Base-by-base conservation (phyloP, 2,329 filamentous ascomycete species). In the Didymella lethalis region DNA sequence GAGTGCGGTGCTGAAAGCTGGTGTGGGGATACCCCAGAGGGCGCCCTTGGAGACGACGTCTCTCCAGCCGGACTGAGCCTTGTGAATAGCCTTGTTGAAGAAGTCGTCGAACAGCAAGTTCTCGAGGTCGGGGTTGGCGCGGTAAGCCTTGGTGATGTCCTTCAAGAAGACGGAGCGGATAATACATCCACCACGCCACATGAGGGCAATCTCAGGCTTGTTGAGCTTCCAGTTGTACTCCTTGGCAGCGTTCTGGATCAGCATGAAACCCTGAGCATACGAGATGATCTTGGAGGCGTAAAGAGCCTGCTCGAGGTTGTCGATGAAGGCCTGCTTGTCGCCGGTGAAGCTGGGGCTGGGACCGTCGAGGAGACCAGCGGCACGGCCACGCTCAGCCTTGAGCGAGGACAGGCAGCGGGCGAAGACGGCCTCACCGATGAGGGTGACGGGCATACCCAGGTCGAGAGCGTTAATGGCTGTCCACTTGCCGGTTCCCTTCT, bases 261-360 rank as follows among this genome's bases (percentile, higher is more conserved):
- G 88, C 94, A 98, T 98, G 88, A 99, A 99, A 79, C 95, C 95
- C 84, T 99, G 95, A 68, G 95, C 93, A 80, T 99, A 99, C 20
- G 95, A 99, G 82, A 99, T 97, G 79, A 99, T 99, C 91, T 99
- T 99, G 77, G 94, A 98, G 69, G 95, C 95, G 79, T 99, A 99
- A 63, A 99, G 88, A 70, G 94, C 95, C 86, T 99, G 95, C 86
- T 99, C 95, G 51, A 99, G 91, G 81, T 99, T 93, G 71, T 92
- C 91, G 71, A 99, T 88, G 88, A 98, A 96, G 80, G 93, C 87
- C 80, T 92, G 85, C 86, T 91, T 93, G 88, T 97, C 87, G 72
- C 95, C 95, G 73, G 90, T 86, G 81, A 98, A 98, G 74, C 87
- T 88, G 77, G 86, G 90, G 74, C 81, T 84, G 60, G 92, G 93